These are phyloP conservation scores for Colletotrichum orchidophilum DNA, from an alignment of 2,329 filamentous ascomycete species.

Conservation along the genomic window DNA sequence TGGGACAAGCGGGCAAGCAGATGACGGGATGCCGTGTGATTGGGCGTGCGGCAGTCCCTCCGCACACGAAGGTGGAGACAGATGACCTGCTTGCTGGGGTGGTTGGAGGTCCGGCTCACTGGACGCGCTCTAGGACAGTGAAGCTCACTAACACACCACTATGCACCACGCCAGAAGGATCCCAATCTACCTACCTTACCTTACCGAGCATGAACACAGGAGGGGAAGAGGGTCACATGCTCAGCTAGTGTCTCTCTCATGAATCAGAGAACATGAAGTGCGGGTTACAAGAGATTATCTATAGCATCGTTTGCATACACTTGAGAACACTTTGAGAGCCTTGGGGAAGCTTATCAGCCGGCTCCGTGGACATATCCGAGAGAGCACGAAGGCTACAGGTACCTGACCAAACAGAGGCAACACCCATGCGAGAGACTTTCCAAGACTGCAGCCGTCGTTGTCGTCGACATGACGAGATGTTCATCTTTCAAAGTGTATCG, in stretches of 20 bases:
- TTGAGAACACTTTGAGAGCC: no score
- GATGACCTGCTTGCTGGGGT: conserved; percentile 25
- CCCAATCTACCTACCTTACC: neutral
- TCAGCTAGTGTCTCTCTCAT: neutral
- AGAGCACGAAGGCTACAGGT: neutral
- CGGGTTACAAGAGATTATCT: neutral
- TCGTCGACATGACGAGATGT: neutral
- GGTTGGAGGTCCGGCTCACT: conserved; percentile 16
- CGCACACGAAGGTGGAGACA: conserved; percentile 13
- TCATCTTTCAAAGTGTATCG: neutral
- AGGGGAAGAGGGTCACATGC: neutral
- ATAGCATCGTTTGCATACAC: neutral
- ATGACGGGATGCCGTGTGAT: conserved; percentile 28
- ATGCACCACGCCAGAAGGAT: neutral
- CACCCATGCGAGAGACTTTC: neutral
- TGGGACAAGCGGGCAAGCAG: conserved; percentile 7
- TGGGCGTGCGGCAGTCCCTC: conserved; percentile 13
- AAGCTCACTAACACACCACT: conserved; percentile 18
- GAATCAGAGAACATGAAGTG: neutral
- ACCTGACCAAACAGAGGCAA: neutral
- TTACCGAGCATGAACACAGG: neutral
- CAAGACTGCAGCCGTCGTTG: neutral
- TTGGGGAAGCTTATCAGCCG: neutral
- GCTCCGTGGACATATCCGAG: neutral
- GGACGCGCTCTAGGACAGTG: neutral